These are phyloP conservation scores for Vitis riparia DNA, from an alignment of 164 flowering plant species.

Conservation along the genomic window DNA sequence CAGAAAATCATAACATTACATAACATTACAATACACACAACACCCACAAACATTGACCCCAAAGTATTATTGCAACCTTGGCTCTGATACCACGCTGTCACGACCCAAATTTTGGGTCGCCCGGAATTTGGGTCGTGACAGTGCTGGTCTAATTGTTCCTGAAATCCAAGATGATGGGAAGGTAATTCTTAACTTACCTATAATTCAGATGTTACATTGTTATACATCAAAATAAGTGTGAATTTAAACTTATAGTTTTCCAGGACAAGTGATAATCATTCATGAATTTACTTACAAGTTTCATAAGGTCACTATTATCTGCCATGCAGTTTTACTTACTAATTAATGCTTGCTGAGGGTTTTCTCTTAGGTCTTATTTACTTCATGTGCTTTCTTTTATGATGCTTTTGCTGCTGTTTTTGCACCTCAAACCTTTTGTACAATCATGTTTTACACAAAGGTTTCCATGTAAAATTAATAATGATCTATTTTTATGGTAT, in stretches of 20 bases:
- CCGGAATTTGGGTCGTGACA: no score
- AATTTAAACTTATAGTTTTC: neutral
- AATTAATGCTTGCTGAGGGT: no score
- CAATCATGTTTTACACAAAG: neutral
- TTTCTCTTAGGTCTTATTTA: no score
- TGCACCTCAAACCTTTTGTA: neutral
- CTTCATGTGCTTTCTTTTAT: neutral
- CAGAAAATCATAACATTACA: no score
- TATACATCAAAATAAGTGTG: neutral
- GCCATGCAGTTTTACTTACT: no score
- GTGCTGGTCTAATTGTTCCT: conserved; percentile 83
- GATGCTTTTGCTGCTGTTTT: neutral
- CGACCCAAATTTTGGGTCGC: no score
- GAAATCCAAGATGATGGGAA: conserved; percentile 84
- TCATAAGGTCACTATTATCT: no score
- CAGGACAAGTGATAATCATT: neutral
- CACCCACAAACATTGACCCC: no score
- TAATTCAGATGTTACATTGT: no score
- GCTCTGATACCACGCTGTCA: no score
- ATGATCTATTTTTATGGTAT: conserved; percentile 1
- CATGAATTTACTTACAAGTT: neutral
- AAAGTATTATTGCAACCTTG: no score
- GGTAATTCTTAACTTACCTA: conserved; percentile 33
- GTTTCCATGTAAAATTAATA: neutral
- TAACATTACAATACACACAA: no score